Base-by-base conservation (phyloP, 495 filamentous ascomycete genomes). In the Penicillium canescens region DNA sequence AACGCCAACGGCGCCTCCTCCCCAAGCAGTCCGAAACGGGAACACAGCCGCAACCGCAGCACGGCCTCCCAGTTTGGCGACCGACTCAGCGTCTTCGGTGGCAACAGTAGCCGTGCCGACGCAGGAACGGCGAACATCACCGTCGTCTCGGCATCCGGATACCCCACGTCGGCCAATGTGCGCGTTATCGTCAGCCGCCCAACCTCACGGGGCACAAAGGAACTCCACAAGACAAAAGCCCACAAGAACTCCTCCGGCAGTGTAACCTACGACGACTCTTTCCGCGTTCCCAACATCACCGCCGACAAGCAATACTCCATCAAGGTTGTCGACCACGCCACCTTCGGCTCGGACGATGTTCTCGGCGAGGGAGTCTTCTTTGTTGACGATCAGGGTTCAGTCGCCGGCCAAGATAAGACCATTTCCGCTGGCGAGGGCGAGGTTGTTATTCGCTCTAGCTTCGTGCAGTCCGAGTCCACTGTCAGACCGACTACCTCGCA, bases 281-380 rank as follows among this genome's bases (percentile, higher is more conserved):
- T 92, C 78, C 87, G 83, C 52, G 81, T 91, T 43, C 75, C 79
- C 34, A 61, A 73, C 50, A 92, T 89, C 61, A 83, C 86, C 6
- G 85, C 93, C 5, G 94, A 96, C 63, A 82, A 89, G 37, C 85
- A 89, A 66, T 98, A 96, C 76, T 86, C 89, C 67, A 63, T 99
- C 43, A 79, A 86, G 50, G 94, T 92, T 44, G 88, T 90, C 54
- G 85, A 89, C 61, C 89, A 96, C 65, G 81, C 87, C 56, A 88
- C 86, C 4, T 91, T 97, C 61, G 84, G 89, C 36, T 86, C 81
- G 36, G 92, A 96, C 61, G 83, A 87, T 40, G 78, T 84, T 26
- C 77, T 98, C 9, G 94, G 94, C 39, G 92, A 98, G 59, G 81
- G 78, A 0, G 57, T 86, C n/a, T 96, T 96, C 76, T 92, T 95